These are phyloP conservation scores for Scheffersomyces segobiensis DNA, from an alignment of 1,139 yeast species.

Conservation along the genomic window DNA sequence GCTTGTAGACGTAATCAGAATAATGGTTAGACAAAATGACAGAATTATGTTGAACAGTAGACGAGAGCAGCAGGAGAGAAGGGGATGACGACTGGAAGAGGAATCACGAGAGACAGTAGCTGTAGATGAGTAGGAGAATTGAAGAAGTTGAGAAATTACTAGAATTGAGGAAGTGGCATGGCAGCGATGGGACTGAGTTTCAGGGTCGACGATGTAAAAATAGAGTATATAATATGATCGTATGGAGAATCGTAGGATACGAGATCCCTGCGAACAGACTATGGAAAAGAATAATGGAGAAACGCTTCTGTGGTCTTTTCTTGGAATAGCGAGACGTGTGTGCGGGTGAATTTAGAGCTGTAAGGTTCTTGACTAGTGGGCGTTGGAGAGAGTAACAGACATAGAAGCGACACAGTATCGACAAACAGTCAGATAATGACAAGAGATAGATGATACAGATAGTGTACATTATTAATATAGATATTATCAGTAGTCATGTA, in stretches of 20 bases:
- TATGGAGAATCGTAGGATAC: not conserved
- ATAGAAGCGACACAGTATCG: not conserved
- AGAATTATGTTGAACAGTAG: not conserved
- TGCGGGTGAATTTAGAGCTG: not conserved
- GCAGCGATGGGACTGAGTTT: not conserved
- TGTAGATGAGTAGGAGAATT: not conserved
- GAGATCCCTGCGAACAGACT: not conserved
- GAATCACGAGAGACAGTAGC: not conserved
- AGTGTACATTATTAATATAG: not conserved
- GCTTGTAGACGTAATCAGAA: not conserved
- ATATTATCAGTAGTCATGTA: not conserved
- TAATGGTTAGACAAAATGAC: not conserved
- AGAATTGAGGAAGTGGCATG: not conserved
- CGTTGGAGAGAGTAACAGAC: not conserved
- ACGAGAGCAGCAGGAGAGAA: not conserved
- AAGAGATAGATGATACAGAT: too few relatives aligned
- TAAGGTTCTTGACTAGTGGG: not conserved
- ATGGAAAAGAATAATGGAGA: not conserved
- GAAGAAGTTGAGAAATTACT: not conserved
- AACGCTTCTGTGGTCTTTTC: not conserved
- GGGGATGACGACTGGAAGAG: not conserved
- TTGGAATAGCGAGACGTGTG: not conserved
- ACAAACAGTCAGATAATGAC: too few relatives aligned
- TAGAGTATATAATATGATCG: not conserved
- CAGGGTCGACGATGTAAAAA: not conserved